Conservation (phyloP, 495 filamentous ascomycete species). For the Xylaria castorea region DNA sequence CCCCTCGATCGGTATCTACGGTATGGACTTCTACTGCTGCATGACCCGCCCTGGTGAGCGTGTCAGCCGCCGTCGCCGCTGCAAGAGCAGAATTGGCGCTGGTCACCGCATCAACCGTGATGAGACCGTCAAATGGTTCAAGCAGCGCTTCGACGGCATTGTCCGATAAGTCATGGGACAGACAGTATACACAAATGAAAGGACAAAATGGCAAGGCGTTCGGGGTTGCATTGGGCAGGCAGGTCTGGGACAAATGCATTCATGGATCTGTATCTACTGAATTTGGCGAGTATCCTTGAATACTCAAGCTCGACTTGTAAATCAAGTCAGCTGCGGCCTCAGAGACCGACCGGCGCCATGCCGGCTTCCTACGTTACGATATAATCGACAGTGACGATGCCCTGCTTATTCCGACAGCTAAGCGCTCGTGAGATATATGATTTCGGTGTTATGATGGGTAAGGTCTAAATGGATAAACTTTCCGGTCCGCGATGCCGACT, state of each 20-base stretch:
- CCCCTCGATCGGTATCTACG: conserved; percentile 99
- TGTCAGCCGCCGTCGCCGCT: conserved; percentile 91
- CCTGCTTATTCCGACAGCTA: conserved; percentile 7
- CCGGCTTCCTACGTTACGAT: conserved; percentile 54
- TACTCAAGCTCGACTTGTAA: conserved; percentile 50
- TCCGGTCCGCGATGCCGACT: background rate
- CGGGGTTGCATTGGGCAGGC: conserved; percentile 43
- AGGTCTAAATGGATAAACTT: background rate
- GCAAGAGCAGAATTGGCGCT: conserved; percentile 83
- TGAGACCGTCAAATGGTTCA: conserved; percentile 99
- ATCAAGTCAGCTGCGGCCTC: conserved; percentile 63
- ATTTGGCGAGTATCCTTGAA: conserved; percentile 46
- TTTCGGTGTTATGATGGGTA: background rate
- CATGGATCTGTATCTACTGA: conserved; percentile 51
- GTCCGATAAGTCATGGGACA: conserved; percentile 72
- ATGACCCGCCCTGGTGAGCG: conserved; percentile 99
- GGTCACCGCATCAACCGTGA: conserved; percentile 88
- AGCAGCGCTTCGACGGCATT: conserved; percentile 98
- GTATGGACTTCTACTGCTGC: conserved; percentile 99
- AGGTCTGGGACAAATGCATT: conserved; percentile 49
- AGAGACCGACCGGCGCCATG: conserved; percentile 68
- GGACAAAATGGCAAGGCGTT: conserved; percentile 41
- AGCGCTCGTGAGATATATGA: conserved; percentile 2
- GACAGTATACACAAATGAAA: conserved; percentile 25
- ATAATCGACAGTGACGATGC: conserved; percentile 35